phyloP scores from a whole-genome alignment of 2,329 filamentous ascomycete genomes.

The Cladosporium sphaerospermum region DNA sequence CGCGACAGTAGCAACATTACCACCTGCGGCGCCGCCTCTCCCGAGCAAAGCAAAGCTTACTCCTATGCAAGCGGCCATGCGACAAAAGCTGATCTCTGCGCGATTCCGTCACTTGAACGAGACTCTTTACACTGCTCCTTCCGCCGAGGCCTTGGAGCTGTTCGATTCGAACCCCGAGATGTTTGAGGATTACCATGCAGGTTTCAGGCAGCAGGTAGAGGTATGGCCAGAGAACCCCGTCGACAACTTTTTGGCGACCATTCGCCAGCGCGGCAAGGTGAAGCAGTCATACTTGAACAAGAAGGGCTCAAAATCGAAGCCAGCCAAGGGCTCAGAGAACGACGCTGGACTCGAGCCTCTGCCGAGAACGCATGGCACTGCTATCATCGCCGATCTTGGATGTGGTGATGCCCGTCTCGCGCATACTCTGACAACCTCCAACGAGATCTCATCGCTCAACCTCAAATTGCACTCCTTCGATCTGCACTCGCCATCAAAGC shows the following conservation, averaged over 20 bases:
- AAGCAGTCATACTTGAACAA: conserved; percentile 27
- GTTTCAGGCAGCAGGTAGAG: conserved; percentile 90
- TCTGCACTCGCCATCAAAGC: conserved; percentile 66
- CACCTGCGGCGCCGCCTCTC: conserved; percentile 25
- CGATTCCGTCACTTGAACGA: conserved; percentile 97
- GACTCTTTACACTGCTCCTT: conserved; percentile 89
- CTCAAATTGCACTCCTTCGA: conserved; percentile 80
- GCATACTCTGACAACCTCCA: conserved; percentile 52
- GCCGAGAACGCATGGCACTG: conserved; percentile 64
- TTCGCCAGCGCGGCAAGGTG: conserved; percentile 61
- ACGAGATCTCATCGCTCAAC: conserved; percentile 57
- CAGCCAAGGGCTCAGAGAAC: conserved; percentile 36
- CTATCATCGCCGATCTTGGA: conserved; percentile 82
- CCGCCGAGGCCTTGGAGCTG: conserved; percentile 70
- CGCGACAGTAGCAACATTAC: conserved; percentile 5
- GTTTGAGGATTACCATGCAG: conserved; percentile 93
- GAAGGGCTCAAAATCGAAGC: conserved; percentile 28
- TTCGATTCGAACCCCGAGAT: conserved; percentile 84
- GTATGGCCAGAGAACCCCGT: conserved; percentile 97
- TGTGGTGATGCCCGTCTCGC: conserved; percentile 88
- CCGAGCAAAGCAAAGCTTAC: conserved; percentile 61
- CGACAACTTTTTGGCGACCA: conserved; percentile 70
- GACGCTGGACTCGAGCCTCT: conserved; percentile 44
- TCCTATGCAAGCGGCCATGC: conserved; percentile 88
- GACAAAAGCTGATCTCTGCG: conserved; percentile 86